phyloP scores from a whole-genome alignment of 2,329 filamentous ascomycete species.

The Trichoderma oligosporum region DNA sequence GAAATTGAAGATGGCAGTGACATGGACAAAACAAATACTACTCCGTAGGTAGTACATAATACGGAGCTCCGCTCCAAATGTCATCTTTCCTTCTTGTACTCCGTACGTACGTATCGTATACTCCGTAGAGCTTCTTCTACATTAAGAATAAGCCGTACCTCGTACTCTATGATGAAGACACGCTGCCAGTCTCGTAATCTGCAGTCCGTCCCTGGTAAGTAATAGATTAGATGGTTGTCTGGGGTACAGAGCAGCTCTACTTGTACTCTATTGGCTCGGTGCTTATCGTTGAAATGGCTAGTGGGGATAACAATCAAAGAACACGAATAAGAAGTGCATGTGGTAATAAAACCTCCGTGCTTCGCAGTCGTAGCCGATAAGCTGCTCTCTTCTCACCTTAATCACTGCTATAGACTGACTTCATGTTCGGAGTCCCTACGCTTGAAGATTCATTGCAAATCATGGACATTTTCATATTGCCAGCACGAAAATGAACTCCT shows the following conservation, averaged over 20 bases:
- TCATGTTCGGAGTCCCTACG: no score
- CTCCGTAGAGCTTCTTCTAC: no score
- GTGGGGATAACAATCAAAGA: conserved; percentile 9
- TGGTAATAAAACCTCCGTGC: no score
- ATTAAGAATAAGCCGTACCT: no score
- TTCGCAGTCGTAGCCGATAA: no score
- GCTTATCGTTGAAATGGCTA: background rate
- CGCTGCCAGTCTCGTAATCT: conserved; percentile 7
- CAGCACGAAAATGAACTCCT: background rate
- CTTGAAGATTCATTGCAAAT: background rate
- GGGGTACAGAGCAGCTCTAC: background rate
- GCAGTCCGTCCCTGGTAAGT: background rate
- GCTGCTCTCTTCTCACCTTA: background rate
- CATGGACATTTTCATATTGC: background rate
- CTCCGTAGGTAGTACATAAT: no score
- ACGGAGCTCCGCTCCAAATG: background rate
- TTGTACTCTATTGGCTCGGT: background rate
- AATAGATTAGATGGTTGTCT: background rate
- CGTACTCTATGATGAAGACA: background rate
- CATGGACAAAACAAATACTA: no score
- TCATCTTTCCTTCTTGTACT: background rate
- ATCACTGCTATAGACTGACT: no score
- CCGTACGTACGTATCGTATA: no score
- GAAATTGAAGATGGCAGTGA: background rate
- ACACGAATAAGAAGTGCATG: background rate